Base-by-base conservation (phyloP, 139 green algal genomes). In the Zygnema circumcarinatum region DNA sequence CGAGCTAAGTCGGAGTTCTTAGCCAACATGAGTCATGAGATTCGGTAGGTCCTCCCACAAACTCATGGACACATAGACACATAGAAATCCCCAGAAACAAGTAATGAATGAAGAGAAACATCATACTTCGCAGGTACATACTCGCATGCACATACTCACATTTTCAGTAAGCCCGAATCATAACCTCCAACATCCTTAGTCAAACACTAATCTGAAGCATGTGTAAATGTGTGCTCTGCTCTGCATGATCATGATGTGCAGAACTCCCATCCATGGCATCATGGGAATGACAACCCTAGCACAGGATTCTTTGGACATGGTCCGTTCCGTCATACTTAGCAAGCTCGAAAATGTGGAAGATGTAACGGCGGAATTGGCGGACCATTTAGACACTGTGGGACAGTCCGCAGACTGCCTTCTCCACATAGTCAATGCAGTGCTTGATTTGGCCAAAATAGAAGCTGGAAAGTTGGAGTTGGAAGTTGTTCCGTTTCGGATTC, bases 11-110 rank as follows among this genome's bases (percentile, higher is more conserved):
- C 76, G 32, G 92, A 96, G 90, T 98, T 98, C 92, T 92, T 98
- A 38, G 96, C 96, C 3, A 93, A 94, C 72, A 98, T 98, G 96
- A 96, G 92, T 41, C 96, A 98, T 86, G 96, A 98, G 87, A 98
- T 98, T 78, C 25, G 80, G 80, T 86, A n/a, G 41, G 76, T 11
- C 21, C n/a, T n/a, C n/a, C n/a, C n/a, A n/a, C n/a, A n/a, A n/a
- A 20, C 0, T 16, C 0, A 1, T 7, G 67, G 67, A 7, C n/a
- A n/a, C n/a, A n/a, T n/a, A n/a, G n/a, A n/a, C n/a, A n/a, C n/a
- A n/a, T n/a, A n/a, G n/a, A n/a, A n/a, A n/a, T n/a, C n/a, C n/a
- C n/a, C n/a, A n/a, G n/a, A n/a, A n/a, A n/a, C n/a, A n/a, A n/a
- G n/a, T n/a, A n/a, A n/a, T n/a, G n/a, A n/a, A n/a, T n/a, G n/a